Evolutionary conservation across 2,329 filamentous ascomycete genomes (phyloP).

Genomic region (Exophiala mesophila): DNA sequence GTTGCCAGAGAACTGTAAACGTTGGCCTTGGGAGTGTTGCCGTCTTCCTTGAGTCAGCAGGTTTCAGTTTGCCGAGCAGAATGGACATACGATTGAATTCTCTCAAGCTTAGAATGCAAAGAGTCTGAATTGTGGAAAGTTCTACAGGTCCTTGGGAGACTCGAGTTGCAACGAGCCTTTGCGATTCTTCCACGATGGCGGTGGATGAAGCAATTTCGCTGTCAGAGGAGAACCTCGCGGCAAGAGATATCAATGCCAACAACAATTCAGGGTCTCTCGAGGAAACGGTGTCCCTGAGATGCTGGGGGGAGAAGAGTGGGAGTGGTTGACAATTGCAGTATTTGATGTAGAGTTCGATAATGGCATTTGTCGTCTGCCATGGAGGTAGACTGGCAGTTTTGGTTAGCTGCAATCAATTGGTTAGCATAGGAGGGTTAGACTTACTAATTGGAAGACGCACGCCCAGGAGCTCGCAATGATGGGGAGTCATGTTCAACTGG

Average conservation of each 20-base stretch:
- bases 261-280: conserved; percentile 29
- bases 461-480: no score
- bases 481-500: no score
- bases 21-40: conserved; percentile 43
- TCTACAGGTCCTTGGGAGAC: conserved; percentile 38
- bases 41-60: conserved; percentile 31
- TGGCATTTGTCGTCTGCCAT: no score
- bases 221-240: conserved; percentile 26
- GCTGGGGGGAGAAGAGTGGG: conserved; percentile 27
- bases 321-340: conserved; percentile 35
- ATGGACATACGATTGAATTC: conserved; percentile 38
- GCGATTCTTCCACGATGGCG: conserved; percentile 15
- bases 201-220: conserved; percentile 4
- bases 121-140: conserved; percentile 40
- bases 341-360: conserved; percentile 28
- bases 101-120: conserved; percentile 39
- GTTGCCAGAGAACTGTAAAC: conserved; percentile 43
- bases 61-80: background rate
- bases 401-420: no score
- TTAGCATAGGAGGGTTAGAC: no score
- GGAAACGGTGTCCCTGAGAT: conserved; percentile 19
- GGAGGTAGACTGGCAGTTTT: no score
- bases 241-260: conserved; percentile 30
- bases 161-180: conserved; percentile 36
- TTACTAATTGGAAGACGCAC: no score